These are phyloP conservation scores for Jamesozyma rosinii DNA, from an alignment of 805 yeast species.

Conservation along the genomic window DNA sequence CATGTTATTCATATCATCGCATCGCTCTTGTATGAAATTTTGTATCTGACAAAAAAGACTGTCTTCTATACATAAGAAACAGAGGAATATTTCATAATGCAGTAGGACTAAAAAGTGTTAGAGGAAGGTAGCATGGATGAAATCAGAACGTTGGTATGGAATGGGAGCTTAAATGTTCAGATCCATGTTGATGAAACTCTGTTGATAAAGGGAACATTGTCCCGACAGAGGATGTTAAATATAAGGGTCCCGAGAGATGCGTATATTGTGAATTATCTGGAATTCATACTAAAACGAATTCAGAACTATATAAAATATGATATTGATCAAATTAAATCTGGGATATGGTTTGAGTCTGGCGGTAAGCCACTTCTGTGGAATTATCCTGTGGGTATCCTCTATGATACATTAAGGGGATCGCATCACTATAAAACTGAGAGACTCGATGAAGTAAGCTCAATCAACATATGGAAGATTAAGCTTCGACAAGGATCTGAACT, in stretches of 20 bases:
- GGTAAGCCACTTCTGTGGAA: conserved; percentile 66
- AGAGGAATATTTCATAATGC: no score
- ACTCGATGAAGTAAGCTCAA: conserved; percentile 6
- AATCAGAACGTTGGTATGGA: conserved; percentile 41
- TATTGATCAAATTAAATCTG: conserved; percentile 14
- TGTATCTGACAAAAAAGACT: no score
- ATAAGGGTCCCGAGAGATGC: conserved; percentile 36
- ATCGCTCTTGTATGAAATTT: no score
- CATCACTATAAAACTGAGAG: not conserved
- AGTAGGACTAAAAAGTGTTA: not conserved
- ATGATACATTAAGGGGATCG: conserved; percentile 35
- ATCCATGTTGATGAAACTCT: conserved; percentile 25
- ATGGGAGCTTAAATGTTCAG: conserved; percentile 42
- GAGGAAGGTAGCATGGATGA: conserved; percentile 14
- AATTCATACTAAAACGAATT: conserved; percentile 34
- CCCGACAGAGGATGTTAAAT: conserved; percentile 14
- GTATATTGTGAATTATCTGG: conserved; percentile 41
- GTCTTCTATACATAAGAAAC: no score
- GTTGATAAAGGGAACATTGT: conserved; percentile 13
- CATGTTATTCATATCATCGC: no score
- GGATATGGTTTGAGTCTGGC: conserved; percentile 63
- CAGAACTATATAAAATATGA: conserved; percentile 27
- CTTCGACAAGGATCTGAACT: conserved; percentile 34
- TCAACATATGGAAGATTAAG: conserved; percentile 40
- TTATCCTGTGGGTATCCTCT: conserved; percentile 61